phyloP scores from a whole-genome alignment of 2,329 filamentous ascomycete genomes.

The Talaromyces piceae region DNA sequence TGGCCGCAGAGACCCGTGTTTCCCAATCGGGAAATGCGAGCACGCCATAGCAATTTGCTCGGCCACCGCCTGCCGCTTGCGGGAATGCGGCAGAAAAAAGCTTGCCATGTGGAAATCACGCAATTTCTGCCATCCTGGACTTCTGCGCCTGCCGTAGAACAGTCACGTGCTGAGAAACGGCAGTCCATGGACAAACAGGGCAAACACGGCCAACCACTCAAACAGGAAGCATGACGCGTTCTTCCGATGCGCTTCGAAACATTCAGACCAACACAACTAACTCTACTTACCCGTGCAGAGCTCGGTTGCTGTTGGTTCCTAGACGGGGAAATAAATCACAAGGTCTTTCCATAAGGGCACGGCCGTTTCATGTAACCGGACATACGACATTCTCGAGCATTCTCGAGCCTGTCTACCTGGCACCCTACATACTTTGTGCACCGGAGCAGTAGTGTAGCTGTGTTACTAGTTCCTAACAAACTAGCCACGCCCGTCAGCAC shows the following conservation, averaged over 20 bases:
- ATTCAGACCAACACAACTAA: not conserved
- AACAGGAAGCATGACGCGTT: not conserved
- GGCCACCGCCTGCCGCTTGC: constrained; percentile 20
- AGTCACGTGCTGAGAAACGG: not conserved
- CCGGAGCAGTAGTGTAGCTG: no score
- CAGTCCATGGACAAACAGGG: not conserved
- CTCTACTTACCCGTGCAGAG: no score
- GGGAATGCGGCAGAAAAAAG: constrained; percentile 17
- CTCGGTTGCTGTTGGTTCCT: not conserved
- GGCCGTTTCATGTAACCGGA: no score
- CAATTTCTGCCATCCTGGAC: constrained; percentile 28
- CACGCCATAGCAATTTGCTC: constrained; percentile 12
- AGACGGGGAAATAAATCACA: not conserved
- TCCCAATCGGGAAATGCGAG: constrained; percentile 9
- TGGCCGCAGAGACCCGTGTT: not conserved
- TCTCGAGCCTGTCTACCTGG: no score
- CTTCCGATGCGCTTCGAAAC: not conserved
- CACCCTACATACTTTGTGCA: no score
- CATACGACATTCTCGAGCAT: no score
- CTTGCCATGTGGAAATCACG: constrained; percentile 27
- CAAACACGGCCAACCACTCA: constrained; percentile 1
- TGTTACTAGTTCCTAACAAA: not conserved
- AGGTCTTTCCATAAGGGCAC: not conserved
- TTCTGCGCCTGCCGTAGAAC: constrained; percentile 14
- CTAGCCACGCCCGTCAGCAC: not conserved